Evolutionary conservation across 805 yeast species (phyloP).

Genomic region (Candida succiphila): DNA sequence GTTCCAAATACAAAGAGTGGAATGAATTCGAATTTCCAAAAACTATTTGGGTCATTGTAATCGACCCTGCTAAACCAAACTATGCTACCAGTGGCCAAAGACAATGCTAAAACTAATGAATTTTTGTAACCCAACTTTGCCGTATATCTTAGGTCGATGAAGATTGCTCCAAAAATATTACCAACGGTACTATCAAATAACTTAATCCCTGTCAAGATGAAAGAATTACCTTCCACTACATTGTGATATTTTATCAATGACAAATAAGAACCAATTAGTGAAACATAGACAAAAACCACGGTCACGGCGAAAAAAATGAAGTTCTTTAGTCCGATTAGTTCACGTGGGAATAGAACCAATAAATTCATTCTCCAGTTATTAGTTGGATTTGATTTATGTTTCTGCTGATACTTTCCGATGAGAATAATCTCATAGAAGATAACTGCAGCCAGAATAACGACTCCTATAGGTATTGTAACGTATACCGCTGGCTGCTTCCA

Average conservation of each 20-base stretch:
- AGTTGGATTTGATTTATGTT: background rate
- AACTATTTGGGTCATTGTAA: constrained; percentile 7
- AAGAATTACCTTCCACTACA: constrained; percentile 19
- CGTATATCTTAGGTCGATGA: constrained; percentile 8
- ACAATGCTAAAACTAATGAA: constrained; percentile 6
- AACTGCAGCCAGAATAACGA: constrained; percentile 17
- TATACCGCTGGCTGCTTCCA: too few species aligned
- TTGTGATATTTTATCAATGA: constrained; percentile 13
- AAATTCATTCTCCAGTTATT: constrained; percentile 9
- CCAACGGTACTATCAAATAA: constrained; percentile 24
- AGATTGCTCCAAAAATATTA: constrained; percentile 15
- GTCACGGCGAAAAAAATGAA: constrained; percentile 9
- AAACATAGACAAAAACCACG: constrained; percentile 3
- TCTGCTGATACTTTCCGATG: constrained; percentile 6
- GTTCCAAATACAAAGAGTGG: constrained; percentile 11
- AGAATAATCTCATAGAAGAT: constrained; percentile 21
- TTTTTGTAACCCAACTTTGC: constrained; percentile 10
- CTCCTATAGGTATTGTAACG: constrained; percentile 31
- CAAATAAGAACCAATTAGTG: constrained; percentile 3
- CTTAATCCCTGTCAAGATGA: constrained; percentile 27
- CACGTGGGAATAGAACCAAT: constrained; percentile 13
- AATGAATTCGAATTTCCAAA: constrained; percentile 17
- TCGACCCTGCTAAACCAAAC: constrained; percentile 13
- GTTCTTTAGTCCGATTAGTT: constrained; percentile 10
- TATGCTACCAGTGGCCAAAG: constrained; percentile 5